Evolutionary conservation across 129 eudicot species (phyloP).

Genomic region (Centrapalus pauciflorus): DNA sequence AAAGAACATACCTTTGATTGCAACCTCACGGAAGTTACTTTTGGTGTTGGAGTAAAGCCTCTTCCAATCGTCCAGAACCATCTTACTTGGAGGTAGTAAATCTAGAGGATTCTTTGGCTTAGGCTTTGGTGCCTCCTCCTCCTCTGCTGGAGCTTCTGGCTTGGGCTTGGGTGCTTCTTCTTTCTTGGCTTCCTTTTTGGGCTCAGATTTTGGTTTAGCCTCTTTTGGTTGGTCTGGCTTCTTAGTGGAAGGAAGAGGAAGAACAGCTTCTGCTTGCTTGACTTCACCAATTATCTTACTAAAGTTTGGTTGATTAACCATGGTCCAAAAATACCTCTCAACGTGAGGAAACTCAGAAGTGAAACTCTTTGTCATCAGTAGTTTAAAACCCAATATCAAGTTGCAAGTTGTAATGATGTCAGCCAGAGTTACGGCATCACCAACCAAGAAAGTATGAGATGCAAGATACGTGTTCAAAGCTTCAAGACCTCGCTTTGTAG

Average conservation of each 20-base stretch:
- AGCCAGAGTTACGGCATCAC: slow-evolving; percentile 56
- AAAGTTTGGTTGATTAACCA: slow-evolving; percentile 85
- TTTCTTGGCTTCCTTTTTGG: slow-evolving; percentile 63
- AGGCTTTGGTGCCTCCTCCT: slow-evolving; percentile 95
- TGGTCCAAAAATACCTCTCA: slow-evolving; percentile 96
- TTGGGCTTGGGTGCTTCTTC: slow-evolving; percentile 56
- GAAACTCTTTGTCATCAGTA: slow-evolving; percentile 58
- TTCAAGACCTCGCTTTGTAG: slow-evolving; percentile 60
- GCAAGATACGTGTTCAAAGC: slow-evolving; percentile 66
- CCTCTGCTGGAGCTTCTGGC: slow-evolving; percentile 48
- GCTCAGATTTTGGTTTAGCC: slow-evolving; percentile 49
- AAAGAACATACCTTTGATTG: slow-evolving; percentile 65
- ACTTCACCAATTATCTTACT: slow-evolving; percentile 62
- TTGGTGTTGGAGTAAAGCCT: slow-evolving; percentile 97
- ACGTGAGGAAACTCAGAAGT: slow-evolving; percentile 90
- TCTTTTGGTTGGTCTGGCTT: slow-evolving; percentile 55
- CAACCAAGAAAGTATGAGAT: slow-evolving; percentile 55
- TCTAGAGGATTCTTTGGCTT: slow-evolving; percentile 95
- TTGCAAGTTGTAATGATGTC: slow-evolving; percentile 63
- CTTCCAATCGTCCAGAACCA: slow-evolving; percentile 97
- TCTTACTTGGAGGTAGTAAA: slow-evolving; percentile 81
- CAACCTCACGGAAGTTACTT: slow-evolving; percentile 93
- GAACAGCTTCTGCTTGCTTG: slow-evolving; percentile 48
- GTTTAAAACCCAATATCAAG: slow-evolving; percentile 38
- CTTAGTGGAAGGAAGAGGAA: slow-evolving; percentile 57